phyloP scores from a whole-genome alignment of 2,329 filamentous ascomycete species.

The Tolypocladium sp. region DNA sequence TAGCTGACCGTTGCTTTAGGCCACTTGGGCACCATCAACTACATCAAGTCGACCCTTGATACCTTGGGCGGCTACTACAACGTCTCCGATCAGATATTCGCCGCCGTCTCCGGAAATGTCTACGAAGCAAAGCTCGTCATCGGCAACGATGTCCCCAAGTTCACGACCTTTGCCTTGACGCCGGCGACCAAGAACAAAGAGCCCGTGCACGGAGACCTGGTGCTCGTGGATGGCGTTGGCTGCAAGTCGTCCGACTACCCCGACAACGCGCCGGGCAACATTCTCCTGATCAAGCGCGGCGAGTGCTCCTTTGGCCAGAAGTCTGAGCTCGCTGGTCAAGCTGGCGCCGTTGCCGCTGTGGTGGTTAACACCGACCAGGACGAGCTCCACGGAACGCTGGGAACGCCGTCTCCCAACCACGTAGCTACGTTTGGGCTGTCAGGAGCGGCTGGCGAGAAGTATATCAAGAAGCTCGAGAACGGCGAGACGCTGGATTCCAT shows the following conservation, averaged over 20 bases:
- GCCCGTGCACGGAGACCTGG: conserved; percentile 48
- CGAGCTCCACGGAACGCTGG: conserved; percentile 58
- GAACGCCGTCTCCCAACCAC: conserved; percentile 47
- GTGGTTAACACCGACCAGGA: conserved; percentile 66
- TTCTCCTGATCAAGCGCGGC: conserved; percentile 64
- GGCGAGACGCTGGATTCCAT: conserved; percentile 42
- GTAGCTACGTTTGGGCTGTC: conserved; percentile 62
- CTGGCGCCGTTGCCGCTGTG: conserved; percentile 61
- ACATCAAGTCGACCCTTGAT: conserved; percentile 47
- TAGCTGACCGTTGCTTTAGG: conserved; percentile 28
- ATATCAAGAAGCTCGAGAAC: conserved; percentile 43
- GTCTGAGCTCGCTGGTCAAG: conserved; percentile 55
- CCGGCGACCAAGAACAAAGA: conserved; percentile 53
- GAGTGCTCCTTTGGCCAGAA: conserved; percentile 64
- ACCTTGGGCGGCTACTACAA: conserved; percentile 52
- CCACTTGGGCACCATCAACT: conserved; percentile 55
- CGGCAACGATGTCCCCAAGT: conserved; percentile 38
- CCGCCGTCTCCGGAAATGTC: conserved; percentile 51
- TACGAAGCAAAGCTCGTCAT: conserved; percentile 49
- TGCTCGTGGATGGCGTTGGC: conserved; percentile 53
- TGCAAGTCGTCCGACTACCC: conserved; percentile 59
- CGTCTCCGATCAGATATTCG: conserved; percentile 54
- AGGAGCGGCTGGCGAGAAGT: conserved; percentile 45
- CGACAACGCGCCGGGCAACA: conserved; percentile 44
- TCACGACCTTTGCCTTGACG: conserved; percentile 54